Conservation (phyloP, 371 early-diverging fungal species). For the Cokeromyces recurvatus region DNA sequence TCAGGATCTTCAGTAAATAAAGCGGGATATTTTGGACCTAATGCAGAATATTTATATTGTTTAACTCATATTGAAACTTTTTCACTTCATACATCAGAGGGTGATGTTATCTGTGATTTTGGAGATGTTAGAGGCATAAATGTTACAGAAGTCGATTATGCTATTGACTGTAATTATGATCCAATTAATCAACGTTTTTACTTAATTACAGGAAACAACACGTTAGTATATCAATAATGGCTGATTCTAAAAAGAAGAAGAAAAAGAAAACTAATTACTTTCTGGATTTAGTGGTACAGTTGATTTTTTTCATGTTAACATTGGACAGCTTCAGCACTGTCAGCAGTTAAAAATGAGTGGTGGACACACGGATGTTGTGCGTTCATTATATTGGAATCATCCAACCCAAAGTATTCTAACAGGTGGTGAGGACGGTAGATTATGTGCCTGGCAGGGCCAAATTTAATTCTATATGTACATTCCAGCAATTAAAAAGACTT, state of each 20-base stretch:
- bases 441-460: slow-evolving; percentile 70
- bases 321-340: slow-evolving; percentile 64
- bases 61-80: slow-evolving; percentile 88
- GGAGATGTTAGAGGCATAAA: slow-evolving; percentile 72
- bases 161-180: slow-evolving; percentile 81
- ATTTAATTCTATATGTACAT: too few species aligned
- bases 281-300: slow-evolving; percentile 67
- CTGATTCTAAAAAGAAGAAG: too few species aligned
- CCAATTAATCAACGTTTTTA: slow-evolving; percentile 64
- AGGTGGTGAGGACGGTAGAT: slow-evolving; percentile 73
- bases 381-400: slow-evolving; percentile 66
- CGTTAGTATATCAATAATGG: too few species aligned
- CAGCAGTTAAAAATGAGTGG: slow-evolving; percentile 44
- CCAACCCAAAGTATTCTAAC: slow-evolving; percentile 53
- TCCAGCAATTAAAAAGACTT: too few species aligned
- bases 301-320: slow-evolving; percentile 67
- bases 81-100: slow-evolving; percentile 53
- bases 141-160: slow-evolving; percentile 69
- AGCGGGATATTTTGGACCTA: slow-evolving; percentile 88
- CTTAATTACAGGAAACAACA: slow-evolving; percentile 75
- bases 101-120: slow-evolving; percentile 63
- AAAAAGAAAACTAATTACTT: too few species aligned
- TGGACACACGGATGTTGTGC: slow-evolving; percentile 69
- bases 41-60: slow-evolving; percentile 78
- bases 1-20: slow-evolving; percentile 75